These are phyloP conservation scores for Seminavis robusta DNA, from an alignment of 108 stramenopile genomes.

Conservation along the genomic window DNA sequence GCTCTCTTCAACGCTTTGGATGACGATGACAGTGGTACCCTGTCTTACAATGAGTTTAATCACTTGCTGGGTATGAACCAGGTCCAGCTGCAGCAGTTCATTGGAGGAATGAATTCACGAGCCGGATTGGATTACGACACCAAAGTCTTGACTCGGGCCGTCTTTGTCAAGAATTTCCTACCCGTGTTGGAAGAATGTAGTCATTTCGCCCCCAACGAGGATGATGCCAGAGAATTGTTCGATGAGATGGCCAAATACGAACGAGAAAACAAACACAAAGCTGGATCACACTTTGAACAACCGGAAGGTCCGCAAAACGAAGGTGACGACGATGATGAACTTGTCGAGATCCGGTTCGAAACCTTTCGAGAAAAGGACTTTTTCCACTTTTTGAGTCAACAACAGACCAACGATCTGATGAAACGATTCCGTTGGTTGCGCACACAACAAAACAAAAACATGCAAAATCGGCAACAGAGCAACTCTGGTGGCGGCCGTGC, in stretches of 20 bases:
- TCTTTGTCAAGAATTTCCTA: slow-evolving; percentile 39
- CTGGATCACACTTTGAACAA: no score
- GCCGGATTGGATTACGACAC: no score
- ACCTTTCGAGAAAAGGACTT: no score
- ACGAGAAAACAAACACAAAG: no score
- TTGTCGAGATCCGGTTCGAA: no score
- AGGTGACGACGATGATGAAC: slow-evolving; percentile 1
- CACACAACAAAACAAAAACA: no score
- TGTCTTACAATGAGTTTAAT: slow-evolving; percentile 42
- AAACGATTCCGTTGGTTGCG: neutral
- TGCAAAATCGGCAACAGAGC: no score
- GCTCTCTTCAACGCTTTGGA: slow-evolving; percentile 42
- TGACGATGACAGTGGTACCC: slow-evolving; percentile 15
- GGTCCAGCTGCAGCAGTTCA: slow-evolving; percentile 30
- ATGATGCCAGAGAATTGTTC: slow-evolving; percentile 29
- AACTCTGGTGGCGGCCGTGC: no score
- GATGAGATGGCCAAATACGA: slow-evolving; percentile 17
- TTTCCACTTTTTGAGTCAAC: no score
- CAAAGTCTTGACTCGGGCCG: slow-evolving; percentile 14
- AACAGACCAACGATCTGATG: no score
- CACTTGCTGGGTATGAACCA: slow-evolving; percentile 22
- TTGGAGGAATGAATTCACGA: slow-evolving; percentile 29
- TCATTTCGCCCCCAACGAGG: slow-evolving; percentile 16
- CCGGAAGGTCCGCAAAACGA: no score
- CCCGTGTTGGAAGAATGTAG: slow-evolving; percentile 22